Percentiles rank a stretch among this genome's conserved stretches.
Conservation (phyloP, 768 basidiomycete species). For the Guyanaporus albipodus region DNA sequence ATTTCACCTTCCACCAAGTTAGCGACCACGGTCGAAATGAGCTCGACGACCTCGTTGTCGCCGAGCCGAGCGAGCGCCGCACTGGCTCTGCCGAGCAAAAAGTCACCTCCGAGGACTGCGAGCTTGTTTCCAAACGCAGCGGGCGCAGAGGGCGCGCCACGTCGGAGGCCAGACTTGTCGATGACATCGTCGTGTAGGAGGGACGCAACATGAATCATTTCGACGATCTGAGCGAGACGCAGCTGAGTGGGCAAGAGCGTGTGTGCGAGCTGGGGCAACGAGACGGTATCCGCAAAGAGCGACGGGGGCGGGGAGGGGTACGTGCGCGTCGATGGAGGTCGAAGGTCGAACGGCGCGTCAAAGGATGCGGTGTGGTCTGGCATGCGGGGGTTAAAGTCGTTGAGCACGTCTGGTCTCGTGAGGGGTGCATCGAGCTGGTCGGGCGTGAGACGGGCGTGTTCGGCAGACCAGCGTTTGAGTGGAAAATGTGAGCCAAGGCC, state of each 20-base stretch:
- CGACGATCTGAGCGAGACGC: conserved; percentile 91
- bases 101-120: conserved; percentile 91
- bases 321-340: conserved; percentile 26
- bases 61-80: conserved; percentile 86
- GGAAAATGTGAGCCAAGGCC: conserved; percentile 72
- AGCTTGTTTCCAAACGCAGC: conserved; percentile 89
- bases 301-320: conserved; percentile 27
- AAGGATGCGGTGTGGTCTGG: conserved; percentile 74
- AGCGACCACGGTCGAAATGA: conserved; percentile 86
- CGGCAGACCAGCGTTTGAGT: conserved; percentile 57
- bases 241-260: conserved; percentile 75
- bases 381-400: conserved; percentile 90
- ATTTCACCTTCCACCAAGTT: conserved; percentile 98
- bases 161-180: conserved; percentile 67
- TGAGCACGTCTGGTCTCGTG: conserved; percentile 72
- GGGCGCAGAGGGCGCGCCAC: conserved; percentile 65
- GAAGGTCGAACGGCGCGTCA: conserved; percentile 50
- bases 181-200: conserved; percentile 90
- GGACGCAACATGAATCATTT: conserved; percentile 97
- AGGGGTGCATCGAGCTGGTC: conserved; percentile 78
- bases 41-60: conserved; percentile 85
- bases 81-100: conserved; percentile 87
- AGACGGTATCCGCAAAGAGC: conserved; percentile 12
- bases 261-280: conserved; percentile 33
- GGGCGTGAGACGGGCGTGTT: conserved; percentile 48